phyloP scores from a whole-genome alignment of 2,329 filamentous ascomycete species.

The Arthrobotrys megalospora region DNA sequence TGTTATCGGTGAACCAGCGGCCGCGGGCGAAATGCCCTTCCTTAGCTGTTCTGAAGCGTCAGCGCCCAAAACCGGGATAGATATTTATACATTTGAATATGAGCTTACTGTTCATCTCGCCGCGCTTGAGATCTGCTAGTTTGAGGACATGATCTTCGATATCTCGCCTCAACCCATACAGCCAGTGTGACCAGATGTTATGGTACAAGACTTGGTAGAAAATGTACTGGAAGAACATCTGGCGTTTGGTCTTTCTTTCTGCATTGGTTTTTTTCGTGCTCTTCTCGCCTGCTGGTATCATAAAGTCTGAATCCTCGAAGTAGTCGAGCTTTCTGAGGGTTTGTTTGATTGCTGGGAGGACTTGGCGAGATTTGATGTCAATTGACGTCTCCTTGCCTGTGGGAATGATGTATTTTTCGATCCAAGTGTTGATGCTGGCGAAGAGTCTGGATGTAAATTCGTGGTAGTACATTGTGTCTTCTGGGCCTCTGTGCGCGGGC shows the following conservation, averaged over 20 bases:
- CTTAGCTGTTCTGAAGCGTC: conserved; percentile 15
- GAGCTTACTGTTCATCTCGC: conserved; percentile 45
- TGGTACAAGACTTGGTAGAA: conserved; percentile 49
- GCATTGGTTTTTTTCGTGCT: neutral
- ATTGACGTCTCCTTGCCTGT: conserved; percentile 1
- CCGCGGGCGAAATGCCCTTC: conserved; percentile 40
- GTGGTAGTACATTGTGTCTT: conserved; percentile 26
- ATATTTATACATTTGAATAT: neutral
- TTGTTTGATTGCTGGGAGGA: conserved; percentile 24
- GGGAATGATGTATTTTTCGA: conserved; percentile 45
- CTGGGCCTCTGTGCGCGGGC: conserved; percentile 39
- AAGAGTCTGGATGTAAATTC: conserved; percentile 33
- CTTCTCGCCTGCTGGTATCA: neutral
- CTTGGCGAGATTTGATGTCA: conserved; percentile 3
- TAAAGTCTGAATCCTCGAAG: conserved; percentile 42
- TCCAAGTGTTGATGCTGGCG: conserved; percentile 42
- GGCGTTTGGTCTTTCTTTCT: conserved; percentile 25
- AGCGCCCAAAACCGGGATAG: neutral
- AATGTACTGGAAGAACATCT: conserved; percentile 55
- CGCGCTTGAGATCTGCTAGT: conserved; percentile 7
- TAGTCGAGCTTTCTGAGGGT: conserved; percentile 40
- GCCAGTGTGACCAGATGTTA: conserved; percentile 48
- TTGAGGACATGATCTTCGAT: conserved; percentile 13
- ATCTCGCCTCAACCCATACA: conserved; percentile 41
- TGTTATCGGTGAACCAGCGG: conserved; percentile 46